Conservation (phyloP, 495 filamentous ascomycete genomes). For the Podospora anserina region DNA sequence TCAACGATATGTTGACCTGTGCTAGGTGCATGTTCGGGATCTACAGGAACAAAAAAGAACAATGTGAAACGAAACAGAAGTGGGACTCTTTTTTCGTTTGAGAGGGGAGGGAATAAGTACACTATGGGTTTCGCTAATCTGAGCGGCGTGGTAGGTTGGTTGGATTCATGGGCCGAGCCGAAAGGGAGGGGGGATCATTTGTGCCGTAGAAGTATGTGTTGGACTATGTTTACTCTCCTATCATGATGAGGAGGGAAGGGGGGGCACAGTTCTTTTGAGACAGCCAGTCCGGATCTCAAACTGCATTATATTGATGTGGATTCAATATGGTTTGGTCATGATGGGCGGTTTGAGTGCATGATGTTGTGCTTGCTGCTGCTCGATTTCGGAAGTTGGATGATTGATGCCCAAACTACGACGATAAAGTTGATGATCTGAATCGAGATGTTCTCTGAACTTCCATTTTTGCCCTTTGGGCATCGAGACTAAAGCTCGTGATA, state of each 20-base stretch:
- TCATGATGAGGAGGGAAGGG: neutral
- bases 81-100: neutral
- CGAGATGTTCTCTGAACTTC: neutral
- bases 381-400: no score
- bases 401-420: neutral
- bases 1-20: neutral
- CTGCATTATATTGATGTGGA: no score
- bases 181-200: neutral
- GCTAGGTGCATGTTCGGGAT: neutral
- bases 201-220: neutral
- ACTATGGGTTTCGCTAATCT: neutral
- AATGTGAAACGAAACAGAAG: neutral
- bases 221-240: slow-evolving; percentile 11
- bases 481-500: neutral
- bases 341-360: no score
- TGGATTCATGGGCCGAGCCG: slow-evolving; percentile 5
- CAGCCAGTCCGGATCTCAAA: no score
- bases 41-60: neutral
- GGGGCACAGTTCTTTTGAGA: neutral
- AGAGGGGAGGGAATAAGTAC: neutral
- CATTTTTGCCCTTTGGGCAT: neutral
- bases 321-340: no score
- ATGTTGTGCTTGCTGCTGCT: no score
- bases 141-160: neutral
- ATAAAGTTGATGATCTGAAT: neutral